These are phyloP conservation scores for Danielozyma ontarioensis DNA, from an alignment of 805 yeast species.

Conservation along the genomic window DNA sequence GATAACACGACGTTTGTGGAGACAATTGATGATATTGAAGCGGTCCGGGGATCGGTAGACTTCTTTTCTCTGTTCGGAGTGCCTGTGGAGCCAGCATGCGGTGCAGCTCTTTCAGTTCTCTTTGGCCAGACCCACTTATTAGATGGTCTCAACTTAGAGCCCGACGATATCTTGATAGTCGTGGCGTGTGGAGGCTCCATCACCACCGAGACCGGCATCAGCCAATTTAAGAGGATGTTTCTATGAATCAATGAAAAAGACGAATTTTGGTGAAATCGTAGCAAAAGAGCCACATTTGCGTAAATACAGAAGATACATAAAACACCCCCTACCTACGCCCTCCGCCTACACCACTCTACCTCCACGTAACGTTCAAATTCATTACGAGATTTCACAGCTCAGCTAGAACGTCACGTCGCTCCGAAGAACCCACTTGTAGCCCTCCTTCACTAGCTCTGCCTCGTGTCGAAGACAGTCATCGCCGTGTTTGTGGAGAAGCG, in stretches of 20 bases:
- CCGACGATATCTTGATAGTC: conserved; percentile 44
- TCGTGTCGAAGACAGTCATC: conserved; percentile 60
- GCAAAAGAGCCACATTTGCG: too few relatives aligned
- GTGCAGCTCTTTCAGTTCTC: conserved; percentile 58
- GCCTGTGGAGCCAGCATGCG: conserved; percentile 69
- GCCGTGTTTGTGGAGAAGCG: conserved; percentile 60
- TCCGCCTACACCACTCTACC: too few relatives aligned
- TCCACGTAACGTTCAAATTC: too few relatives aligned
- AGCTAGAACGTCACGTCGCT: conserved; percentile 39
- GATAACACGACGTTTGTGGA: conserved; percentile 16
- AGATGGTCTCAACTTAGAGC: conserved; percentile 15
- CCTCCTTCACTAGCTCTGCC: conserved; percentile 45
- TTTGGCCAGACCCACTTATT: conserved; percentile 30
- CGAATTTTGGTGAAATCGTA: too few relatives aligned
- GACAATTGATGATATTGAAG: conserved; percentile 46
- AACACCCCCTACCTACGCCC: too few relatives aligned
- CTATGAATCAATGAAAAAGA: conserved; percentile 6
- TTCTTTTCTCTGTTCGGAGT: conserved; percentile 48
- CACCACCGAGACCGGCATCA: conserved; percentile 9
- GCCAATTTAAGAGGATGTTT: conserved; percentile 8
- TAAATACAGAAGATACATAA: too few relatives aligned
- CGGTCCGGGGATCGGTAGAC: conserved; percentile 46
- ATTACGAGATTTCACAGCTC: too few relatives aligned
- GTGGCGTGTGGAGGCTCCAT: conserved; percentile 52
- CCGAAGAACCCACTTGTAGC: conserved; percentile 59